Evolutionary conservation across 495 filamentous ascomycete genomes (phyloP).

Genomic region (Evernia prunastri): DNA sequence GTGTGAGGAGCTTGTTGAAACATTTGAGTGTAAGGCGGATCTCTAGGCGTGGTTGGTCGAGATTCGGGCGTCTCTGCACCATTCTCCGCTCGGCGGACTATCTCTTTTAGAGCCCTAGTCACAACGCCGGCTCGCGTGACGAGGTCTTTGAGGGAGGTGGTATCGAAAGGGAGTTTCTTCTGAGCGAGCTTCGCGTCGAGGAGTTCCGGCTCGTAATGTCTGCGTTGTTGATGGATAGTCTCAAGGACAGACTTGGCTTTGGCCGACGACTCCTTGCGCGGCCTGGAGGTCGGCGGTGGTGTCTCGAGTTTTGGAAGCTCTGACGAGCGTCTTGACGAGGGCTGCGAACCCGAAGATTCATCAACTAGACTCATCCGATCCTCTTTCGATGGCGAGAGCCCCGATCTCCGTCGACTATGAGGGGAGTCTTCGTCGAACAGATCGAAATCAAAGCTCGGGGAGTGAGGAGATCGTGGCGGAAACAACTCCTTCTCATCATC

Average conservation of each 20-base stretch:
- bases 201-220: constrained; percentile 43
- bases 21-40: constrained; percentile 54
- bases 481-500: constrained; percentile 58
- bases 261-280: constrained; percentile 48
- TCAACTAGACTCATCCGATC: constrained; percentile 12
- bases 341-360: constrained; percentile 13
- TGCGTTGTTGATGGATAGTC: constrained; percentile 65
- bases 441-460: constrained; percentile 49
- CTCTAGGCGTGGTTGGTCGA: constrained; percentile 39
- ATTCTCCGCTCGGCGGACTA: constrained; percentile 73
- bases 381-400: constrained; percentile 16
- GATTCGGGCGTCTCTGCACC: constrained; percentile 53
- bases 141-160: constrained; percentile 77
- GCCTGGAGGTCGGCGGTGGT: constrained; percentile 22
- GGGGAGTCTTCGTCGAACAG: constrained; percentile 55
- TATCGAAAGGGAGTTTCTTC: constrained; percentile 86
- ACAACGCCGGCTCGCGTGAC: constrained; percentile 77
- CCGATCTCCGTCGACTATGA: constrained; percentile 21
- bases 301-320: constrained; percentile 18
- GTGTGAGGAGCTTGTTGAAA: constrained; percentile 51
- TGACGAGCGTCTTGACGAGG: constrained; percentile 14
- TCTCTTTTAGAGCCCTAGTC: constrained; percentile 63
- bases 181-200: constrained; percentile 41
- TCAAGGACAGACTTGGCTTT: constrained; percentile 77
- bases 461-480: constrained; percentile 46